Percentiles rank a stretch among this genome's conserved stretches.
phyloP scores from a whole-genome alignment of 1,284 basidiomycete genomes.

The Vanrija humicola region DNA sequence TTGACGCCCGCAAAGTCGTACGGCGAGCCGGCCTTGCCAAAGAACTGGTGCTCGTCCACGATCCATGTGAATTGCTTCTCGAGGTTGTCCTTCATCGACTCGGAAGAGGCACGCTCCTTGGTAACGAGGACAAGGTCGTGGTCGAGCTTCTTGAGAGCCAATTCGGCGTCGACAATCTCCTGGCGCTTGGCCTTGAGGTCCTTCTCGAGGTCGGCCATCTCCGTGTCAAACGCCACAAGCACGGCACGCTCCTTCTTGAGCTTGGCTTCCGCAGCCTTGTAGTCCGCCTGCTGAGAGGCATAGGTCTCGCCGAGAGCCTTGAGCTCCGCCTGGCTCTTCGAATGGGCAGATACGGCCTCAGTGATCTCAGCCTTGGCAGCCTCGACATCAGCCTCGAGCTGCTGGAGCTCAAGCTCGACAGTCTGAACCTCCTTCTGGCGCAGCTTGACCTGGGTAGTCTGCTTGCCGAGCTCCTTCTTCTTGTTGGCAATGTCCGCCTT shows the following conservation, averaged over 20 bases:
- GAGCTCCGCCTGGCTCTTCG: conserved; percentile 53
- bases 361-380: conserved; percentile 58
- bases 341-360: conserved; percentile 60
- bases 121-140: conserved; percentile 54
- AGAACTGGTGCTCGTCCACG: conserved; percentile 73
- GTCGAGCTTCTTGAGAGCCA: conserved; percentile 60
- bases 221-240: conserved; percentile 79
- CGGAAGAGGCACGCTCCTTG: conserved; percentile 56
- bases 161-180: conserved; percentile 66
- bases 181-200: conserved; percentile 78
- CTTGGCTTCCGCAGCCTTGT: conserved; percentile 64
- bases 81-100: conserved; percentile 55
- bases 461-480: conserved; percentile 75
- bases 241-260: conserved; percentile 80
- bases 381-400: conserved; percentile 75
- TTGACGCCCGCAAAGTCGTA: conserved; percentile 82
- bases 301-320: conserved; percentile 57
- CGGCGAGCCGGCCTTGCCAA: conserved; percentile 73
- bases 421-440: conserved; percentile 87
- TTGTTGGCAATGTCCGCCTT: conserved; percentile 79
- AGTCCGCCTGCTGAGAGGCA: conserved; percentile 57
- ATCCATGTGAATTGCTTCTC: conserved; percentile 91
- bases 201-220: conserved; percentile 75
- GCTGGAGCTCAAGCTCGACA: conserved; percentile 78
- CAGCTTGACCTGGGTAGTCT: conserved; percentile 73